A percentile compares a stretch with the other conserved stretches of the same genome.
Conservation (phyloP, 306 rosid species). For the Inga leiocalycina region DNA sequence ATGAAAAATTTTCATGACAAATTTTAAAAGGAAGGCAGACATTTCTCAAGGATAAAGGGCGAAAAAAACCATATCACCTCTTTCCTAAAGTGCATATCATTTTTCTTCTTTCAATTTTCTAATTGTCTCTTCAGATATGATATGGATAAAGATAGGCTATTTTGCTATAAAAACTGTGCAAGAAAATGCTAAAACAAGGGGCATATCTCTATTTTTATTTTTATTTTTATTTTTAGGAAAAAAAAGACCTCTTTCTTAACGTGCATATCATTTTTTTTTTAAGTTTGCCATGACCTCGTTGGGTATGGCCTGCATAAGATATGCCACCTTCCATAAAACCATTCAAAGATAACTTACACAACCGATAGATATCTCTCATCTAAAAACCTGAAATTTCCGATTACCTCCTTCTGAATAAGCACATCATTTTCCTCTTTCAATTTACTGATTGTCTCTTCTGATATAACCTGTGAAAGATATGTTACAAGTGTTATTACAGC, state of each 20-base stretch:
- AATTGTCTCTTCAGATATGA: conserved; percentile 45
- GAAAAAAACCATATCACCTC: conserved; percentile 42
- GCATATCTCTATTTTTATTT: not conserved
- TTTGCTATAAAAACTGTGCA: conserved; percentile 9
- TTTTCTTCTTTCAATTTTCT: conserved; percentile 50
- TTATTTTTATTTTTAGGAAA: not conserved
- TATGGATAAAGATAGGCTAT: conserved; percentile 28
- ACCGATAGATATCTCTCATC: conserved; percentile 26
- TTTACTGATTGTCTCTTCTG: conserved; percentile 45
- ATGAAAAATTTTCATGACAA: not conserved
- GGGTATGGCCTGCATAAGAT: conserved; percentile 37
- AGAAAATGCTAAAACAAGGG: conserved; percentile 3
- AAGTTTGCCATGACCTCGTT: conserved; percentile 48
- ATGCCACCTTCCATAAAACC: conserved; percentile 6
- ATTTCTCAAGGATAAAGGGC: not conserved
- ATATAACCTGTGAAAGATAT: conserved; percentile 43
- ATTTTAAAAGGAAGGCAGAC: conserved; percentile 3
- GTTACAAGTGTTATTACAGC: conserved; percentile 14
- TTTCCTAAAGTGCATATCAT: conserved; percentile 45
- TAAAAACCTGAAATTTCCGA: conserved; percentile 21
- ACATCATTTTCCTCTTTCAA: conserved; percentile 48
- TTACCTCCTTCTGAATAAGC: conserved; percentile 56
- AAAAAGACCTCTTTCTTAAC: conserved; percentile 46
- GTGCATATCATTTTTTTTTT: conserved; percentile 40
- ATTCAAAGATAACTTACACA: not conserved